Evolutionary conservation across 2,329 filamentous ascomycete genomes (phyloP).

Genomic region (Capronia epimyces): DNA sequence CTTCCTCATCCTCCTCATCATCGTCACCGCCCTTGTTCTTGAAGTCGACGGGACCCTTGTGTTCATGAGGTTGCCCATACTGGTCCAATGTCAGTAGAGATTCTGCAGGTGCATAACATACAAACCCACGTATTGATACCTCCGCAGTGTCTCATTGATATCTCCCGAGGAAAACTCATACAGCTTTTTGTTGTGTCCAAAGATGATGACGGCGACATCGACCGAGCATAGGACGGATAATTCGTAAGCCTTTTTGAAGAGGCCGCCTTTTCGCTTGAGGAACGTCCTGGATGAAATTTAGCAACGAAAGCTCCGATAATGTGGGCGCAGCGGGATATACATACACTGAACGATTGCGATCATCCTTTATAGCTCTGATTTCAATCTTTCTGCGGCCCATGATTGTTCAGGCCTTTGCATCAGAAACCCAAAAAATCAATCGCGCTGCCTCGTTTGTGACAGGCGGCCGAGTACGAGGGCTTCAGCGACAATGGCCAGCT

Average conservation of each 20-base stretch:
- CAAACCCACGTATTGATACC: constrained; percentile 80
- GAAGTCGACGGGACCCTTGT: constrained; percentile 92
- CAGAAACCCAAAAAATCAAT: not conserved
- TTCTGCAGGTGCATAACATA: not conserved
- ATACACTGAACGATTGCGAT: constrained; percentile 95
- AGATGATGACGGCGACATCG: constrained; percentile 97
- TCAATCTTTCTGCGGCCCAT: constrained; percentile 99
- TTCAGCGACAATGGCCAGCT: not conserved
- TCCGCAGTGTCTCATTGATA: constrained; percentile 81
- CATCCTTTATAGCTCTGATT: constrained; percentile 99
- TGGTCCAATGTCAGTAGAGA: constrained; percentile 36
- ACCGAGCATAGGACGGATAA: constrained; percentile 96
- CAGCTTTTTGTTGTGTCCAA: constrained; percentile 97
- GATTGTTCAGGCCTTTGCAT: constrained; percentile 27
- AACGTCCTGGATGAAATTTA: constrained; percentile 64
- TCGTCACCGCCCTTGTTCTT: constrained; percentile 71
- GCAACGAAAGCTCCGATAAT: constrained; percentile 1
- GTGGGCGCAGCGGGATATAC: constrained; percentile 35
- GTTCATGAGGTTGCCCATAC: constrained; percentile 90
- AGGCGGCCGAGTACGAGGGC: not conserved
- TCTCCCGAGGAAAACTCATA: constrained; percentile 95
- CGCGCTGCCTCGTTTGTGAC: not conserved
- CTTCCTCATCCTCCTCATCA: constrained; percentile 74
- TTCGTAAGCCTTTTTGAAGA: constrained; percentile 99
- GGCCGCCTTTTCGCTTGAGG: constrained; percentile 93